phyloP scores from a whole-genome alignment of 768 basidiomycete genomes.

The Daedalea quercina region DNA sequence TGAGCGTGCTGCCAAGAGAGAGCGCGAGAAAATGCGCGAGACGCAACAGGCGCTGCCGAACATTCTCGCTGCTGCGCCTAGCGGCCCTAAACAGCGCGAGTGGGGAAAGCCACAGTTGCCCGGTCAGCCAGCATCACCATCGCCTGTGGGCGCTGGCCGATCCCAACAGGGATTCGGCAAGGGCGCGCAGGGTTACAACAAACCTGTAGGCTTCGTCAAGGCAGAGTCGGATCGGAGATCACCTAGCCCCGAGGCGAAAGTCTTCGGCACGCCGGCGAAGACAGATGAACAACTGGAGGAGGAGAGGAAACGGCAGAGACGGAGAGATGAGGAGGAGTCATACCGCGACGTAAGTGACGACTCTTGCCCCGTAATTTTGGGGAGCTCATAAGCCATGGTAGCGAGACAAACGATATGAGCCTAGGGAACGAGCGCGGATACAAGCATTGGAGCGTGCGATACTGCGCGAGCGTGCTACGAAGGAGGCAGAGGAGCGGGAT shows the following conservation, averaged over 20 bases:
- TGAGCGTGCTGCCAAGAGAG: slow-evolving; percentile 86
- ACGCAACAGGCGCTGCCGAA: slow-evolving; percentile 44
- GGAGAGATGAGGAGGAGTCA: slow-evolving; percentile 76
- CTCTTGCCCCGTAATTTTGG: background rate
- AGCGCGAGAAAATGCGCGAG: slow-evolving; percentile 83
- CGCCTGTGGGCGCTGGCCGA: slow-evolving; percentile 24
- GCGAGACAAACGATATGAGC: slow-evolving; percentile 93
- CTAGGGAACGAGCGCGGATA: slow-evolving; percentile 79
- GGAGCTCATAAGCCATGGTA: slow-evolving; percentile 24
- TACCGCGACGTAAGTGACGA: slow-evolving; percentile 71
- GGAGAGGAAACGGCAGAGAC: slow-evolving; percentile 68
- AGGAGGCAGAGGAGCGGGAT: slow-evolving; percentile 76
- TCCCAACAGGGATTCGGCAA: slow-evolving; percentile 52
- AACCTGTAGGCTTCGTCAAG: slow-evolving; percentile 81
- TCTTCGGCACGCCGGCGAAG: slow-evolving; percentile 36
- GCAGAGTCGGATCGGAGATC: slow-evolving; percentile 39
- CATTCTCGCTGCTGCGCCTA: slow-evolving; percentile 38
- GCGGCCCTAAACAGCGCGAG: slow-evolving; percentile 71
- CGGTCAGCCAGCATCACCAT: slow-evolving; percentile 8
- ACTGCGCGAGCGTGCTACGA: slow-evolving; percentile 60
- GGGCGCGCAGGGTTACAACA: slow-evolving; percentile 70
- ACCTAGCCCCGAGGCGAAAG: slow-evolving; percentile 19
- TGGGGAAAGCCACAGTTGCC: slow-evolving; percentile 62
- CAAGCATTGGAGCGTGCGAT: slow-evolving; percentile 71
- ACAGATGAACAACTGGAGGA: slow-evolving; percentile 88